Evolutionary conservation across 1,284 basidiomycete genomes (phyloP), one percentile per base, ranked within the genome.

Genomic region (Trichosporon coremiiforme): DNA sequence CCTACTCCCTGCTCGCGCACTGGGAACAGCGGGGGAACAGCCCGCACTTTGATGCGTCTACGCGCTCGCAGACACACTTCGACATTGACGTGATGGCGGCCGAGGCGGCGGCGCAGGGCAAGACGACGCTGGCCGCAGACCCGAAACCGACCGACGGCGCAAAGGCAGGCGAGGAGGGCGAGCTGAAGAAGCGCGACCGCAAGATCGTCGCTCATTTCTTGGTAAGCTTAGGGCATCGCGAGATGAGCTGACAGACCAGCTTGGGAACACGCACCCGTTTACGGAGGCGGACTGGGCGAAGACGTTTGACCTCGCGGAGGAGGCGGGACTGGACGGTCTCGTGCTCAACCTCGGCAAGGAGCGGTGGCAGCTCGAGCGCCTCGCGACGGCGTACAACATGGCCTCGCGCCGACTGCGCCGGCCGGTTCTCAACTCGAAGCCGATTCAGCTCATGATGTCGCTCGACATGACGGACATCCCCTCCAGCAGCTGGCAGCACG

Each of bases 201-300:
- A 64, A 35, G 69, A 81, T 80, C 35, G 77, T 82, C 2, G 83
- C 82, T 10, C 83, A 84, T 69, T 84, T 84, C 68, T 83, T 84
- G 82, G 82, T 83, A 64, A 55, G 79, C 47, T 5, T 45, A 35
- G 25, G 55, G 31, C 17, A 0, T 47, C 45, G 20, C 8, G n/a
- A 13, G 7, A 6, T 20, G 17, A 7, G 41, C 63, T 66, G 38
- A 66, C 36, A 29, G 7, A 38, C 12, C 65, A 84, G 83, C 77
- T 84, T 4, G 83, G 83, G 0, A 84, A 84, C 70, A 84, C 82
- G 2, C 81, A 83, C 68, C 79, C 79, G 7, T 84, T 79, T 71
- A 81, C 77, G 0, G 71, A 74, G 13, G 25, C 73, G 8, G 78
- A 83, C 66, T 84, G 83, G 83, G 53, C 47, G 15, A 38, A 68